Percentiles rank a stretch among this genome's conserved stretches.
phyloP scores from a whole-genome alignment of 2,329 filamentous ascomycete genomes.

The Hypoxylon rubiginosum region DNA sequence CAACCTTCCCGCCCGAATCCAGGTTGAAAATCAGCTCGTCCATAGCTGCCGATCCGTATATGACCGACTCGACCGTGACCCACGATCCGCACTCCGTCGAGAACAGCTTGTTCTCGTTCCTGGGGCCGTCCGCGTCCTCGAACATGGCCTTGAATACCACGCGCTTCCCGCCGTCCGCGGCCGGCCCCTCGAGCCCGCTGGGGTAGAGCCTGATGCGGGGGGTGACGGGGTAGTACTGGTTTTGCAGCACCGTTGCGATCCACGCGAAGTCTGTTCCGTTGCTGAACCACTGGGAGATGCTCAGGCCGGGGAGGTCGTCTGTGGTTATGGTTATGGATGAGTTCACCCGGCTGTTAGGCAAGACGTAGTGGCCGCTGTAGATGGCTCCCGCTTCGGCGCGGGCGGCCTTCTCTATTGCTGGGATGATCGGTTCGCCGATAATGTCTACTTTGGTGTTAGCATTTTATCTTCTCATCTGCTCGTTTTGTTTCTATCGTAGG shows the following conservation, averaged over 20 bases:
- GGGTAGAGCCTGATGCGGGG: constrained; percentile 52
- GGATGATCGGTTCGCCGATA: constrained; percentile 48
- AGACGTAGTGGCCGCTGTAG: constrained; percentile 48
- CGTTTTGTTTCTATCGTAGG: background rate
- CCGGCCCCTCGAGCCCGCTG: constrained; percentile 47
- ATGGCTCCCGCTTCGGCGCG: constrained; percentile 47
- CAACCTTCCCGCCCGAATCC: constrained; percentile 43
- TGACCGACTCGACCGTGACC: constrained; percentile 48
- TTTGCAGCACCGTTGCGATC: constrained; percentile 45
- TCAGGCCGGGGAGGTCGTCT: constrained; percentile 49
- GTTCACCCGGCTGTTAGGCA: constrained; percentile 44
- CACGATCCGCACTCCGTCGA: constrained; percentile 53
- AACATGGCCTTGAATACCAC: constrained; percentile 53
- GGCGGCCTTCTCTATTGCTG: constrained; percentile 49
- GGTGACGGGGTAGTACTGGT: constrained; percentile 43
- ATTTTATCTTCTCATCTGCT: background rate
- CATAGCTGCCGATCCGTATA: constrained; percentile 47
- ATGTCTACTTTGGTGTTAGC: constrained; percentile 43
- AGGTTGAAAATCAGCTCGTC: constrained; percentile 49
- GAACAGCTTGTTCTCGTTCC: constrained; percentile 50
- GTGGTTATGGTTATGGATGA: constrained; percentile 51
- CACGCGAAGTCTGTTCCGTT: constrained; percentile 51
- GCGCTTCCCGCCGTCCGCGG: constrained; percentile 45
- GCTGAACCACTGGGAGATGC: constrained; percentile 51
- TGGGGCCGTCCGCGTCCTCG: constrained; percentile 47